These are phyloP conservation scores for Fistulinella cinereoalba DNA, from an alignment of 1,284 basidiomycete genomes.

Conservation along the genomic window DNA sequence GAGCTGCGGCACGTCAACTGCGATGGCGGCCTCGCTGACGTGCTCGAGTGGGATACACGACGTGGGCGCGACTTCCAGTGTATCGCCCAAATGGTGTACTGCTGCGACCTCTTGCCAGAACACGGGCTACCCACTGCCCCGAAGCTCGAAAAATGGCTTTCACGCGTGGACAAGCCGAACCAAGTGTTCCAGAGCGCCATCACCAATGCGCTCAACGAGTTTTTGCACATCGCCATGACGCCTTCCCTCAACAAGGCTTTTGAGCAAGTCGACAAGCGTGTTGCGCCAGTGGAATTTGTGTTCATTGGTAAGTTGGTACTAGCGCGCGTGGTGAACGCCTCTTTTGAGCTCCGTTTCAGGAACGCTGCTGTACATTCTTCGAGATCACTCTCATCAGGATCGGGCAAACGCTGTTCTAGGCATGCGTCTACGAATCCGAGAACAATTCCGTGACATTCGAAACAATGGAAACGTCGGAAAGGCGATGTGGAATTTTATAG, in stretches of 20 bases:
- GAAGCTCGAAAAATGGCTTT: constrained; percentile 60
- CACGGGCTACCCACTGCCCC: constrained; percentile 48
- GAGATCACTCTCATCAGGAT: constrained; percentile 37
- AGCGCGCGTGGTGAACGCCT: too few species aligned
- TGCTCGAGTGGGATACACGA: constrained; percentile 57
- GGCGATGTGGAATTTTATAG: constrained; percentile 55
- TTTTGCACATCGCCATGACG: constrained; percentile 51
- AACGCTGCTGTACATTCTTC: constrained; percentile 54
- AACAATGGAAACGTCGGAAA: constrained; percentile 53
- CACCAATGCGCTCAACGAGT: constrained; percentile 46
- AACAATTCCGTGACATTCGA: constrained; percentile 56
- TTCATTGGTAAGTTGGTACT: constrained; percentile 53
- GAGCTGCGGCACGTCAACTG: constrained; percentile 48
- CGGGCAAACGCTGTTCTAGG: constrained; percentile 50
- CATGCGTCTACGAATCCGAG: constrained; percentile 53
- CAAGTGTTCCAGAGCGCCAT: constrained; percentile 49
- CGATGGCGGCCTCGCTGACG: constrained; percentile 50
- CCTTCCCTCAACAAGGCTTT: constrained; percentile 43
- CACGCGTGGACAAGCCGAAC: constrained; percentile 42
- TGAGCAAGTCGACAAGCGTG: constrained; percentile 48
- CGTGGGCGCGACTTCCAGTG: constrained; percentile 71
- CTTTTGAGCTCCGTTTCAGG: constrained; percentile 36
- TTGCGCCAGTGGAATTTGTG: constrained; percentile 73
- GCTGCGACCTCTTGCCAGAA: constrained; percentile 52
- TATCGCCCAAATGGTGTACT: constrained; percentile 61